Evolutionary conservation across 2,329 filamentous ascomycete species (phyloP).

Genomic region (Diaporthe capsici): DNA sequence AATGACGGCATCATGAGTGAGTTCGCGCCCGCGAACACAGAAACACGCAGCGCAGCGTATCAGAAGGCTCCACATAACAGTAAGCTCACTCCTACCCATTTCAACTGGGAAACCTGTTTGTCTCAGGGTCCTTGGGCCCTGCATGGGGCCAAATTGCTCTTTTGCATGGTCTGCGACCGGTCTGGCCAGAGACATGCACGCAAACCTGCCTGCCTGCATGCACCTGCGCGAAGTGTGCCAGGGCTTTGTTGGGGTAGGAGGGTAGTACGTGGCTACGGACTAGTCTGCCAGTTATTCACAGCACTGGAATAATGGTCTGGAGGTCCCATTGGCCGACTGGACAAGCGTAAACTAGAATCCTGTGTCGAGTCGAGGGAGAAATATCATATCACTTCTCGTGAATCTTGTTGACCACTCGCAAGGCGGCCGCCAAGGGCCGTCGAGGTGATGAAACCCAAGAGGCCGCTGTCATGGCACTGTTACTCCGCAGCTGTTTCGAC

Average conservation of each 20-base stretch:
- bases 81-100: background rate
- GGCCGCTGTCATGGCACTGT: constrained; percentile 2
- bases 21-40: background rate
- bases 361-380: background rate
- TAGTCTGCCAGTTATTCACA: background rate
- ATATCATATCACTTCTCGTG: constrained; percentile 1
- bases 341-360: background rate
- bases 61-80: background rate
- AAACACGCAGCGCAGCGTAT: background rate
- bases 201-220: background rate
- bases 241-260: background rate
- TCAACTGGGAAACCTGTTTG: background rate
- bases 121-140: constrained; percentile 30
- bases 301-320: background rate
- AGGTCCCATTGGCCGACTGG: background rate
- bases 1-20: constrained; percentile 15
- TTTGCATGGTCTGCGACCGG: background rate
- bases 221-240: background rate
- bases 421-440: constrained; percentile 11
- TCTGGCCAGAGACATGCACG: constrained; percentile 3
- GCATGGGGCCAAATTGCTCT: background rate
- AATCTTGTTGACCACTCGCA: constrained; percentile 30
- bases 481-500: constrained; percentile 26
- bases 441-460: constrained; percentile 21
- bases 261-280: background rate